Evolutionary conservation across 345 rosid genomes (phyloP).

Genomic region (Citrus unshiu): DNA sequence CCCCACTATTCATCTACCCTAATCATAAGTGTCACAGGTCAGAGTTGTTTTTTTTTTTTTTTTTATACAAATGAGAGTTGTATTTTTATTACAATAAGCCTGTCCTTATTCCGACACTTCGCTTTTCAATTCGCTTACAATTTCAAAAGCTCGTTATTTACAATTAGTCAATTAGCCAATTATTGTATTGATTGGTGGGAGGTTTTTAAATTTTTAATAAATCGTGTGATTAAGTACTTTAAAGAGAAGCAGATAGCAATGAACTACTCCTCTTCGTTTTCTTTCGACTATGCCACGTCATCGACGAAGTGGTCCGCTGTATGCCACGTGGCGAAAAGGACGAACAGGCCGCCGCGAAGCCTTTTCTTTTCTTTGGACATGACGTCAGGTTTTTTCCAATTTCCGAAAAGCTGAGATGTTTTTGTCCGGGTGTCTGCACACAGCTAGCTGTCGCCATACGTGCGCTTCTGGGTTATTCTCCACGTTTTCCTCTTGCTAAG

Average conservation of each 20-base stretch:
- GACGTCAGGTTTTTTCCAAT: slow-evolving; percentile 9
- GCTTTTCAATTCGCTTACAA: no score
- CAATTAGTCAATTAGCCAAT: neutral
- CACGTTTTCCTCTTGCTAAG: neutral
- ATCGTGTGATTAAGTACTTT: neutral
- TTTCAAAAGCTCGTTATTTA: neutral
- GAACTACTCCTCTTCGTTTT: neutral
- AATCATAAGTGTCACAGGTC: neutral
- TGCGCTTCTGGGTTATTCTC: slow-evolving; percentile 14
- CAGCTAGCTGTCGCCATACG: slow-evolving; percentile 21
- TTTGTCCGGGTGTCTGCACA: neutral
- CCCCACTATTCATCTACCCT: neutral
- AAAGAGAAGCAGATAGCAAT: neutral
- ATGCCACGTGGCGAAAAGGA: neutral
- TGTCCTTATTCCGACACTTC: neutral
- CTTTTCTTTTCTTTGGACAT: neutral
- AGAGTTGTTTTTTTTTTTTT: neutral
- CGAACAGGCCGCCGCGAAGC: slow-evolving; percentile 13
- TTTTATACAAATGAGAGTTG: neutral
- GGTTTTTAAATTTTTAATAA: neutral
- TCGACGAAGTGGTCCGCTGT: no score
- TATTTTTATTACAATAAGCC: neutral
- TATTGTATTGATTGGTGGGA: neutral
- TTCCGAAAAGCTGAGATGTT: neutral
- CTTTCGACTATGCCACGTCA: neutral